Conservation (phyloP, 306 rosid genomes). For the Quercus mongolica region DNA sequence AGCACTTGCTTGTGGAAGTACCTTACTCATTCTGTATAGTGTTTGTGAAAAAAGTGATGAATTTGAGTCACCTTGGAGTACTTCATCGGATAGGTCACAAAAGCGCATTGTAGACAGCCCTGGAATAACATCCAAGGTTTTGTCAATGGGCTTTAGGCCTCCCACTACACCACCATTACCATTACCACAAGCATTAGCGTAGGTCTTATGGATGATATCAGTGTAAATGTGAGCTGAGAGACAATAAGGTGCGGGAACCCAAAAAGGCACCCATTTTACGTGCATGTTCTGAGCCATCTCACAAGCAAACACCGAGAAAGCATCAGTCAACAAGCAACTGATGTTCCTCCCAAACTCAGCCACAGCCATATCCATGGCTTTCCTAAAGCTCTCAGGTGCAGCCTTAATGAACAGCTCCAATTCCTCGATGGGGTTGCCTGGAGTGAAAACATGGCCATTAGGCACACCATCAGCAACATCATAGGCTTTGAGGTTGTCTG, state of each 20-base stretch:
- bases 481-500: conserved; percentile 15
- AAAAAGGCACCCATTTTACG: conserved; percentile 48
- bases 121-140: conserved; percentile 32
- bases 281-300: conserved; percentile 16
- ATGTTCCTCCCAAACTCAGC: conserved; percentile 1
- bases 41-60: conserved; percentile 24
- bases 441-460: not conserved
- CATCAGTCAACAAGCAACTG: conserved; percentile 35
- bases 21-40: conserved; percentile 17
- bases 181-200: not conserved
- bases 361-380: conserved; percentile 15
- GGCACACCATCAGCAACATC: conserved; percentile 31
- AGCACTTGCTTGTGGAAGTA: conserved; percentile 30
- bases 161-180: not conserved
- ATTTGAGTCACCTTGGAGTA: not conserved
- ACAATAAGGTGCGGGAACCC: conserved; percentile 21
- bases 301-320: conserved; percentile 13
- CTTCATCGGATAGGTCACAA: conserved; percentile 30
- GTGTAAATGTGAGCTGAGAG: conserved; percentile 37
- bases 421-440: conserved; percentile 12
- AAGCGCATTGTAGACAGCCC: conserved; percentile 30
- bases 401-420: conserved; percentile 29
- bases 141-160: not conserved
- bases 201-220: conserved; percentile 12
- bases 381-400: conserved; percentile 19